phyloP scores from a whole-genome alignment of 1,284 basidiomycete species.

The Tranzscheliella williamsii region DNA sequence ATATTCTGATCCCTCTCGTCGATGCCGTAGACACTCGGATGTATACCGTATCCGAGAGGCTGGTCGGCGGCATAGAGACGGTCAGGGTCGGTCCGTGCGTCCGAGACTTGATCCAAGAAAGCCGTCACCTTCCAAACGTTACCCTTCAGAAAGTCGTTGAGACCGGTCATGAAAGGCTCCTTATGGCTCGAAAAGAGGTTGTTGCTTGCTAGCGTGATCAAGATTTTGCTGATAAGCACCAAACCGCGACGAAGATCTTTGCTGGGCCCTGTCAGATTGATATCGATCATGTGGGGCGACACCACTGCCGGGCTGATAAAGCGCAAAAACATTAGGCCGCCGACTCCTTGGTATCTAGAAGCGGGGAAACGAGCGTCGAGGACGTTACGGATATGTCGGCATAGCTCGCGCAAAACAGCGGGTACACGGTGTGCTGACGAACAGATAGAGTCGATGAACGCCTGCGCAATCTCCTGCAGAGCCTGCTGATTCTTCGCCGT shows the following conservation, averaged over 20 bases:
- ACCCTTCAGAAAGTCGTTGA: slow-evolving; percentile 55
- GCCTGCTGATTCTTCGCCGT: slow-evolving; percentile 44
- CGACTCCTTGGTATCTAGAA: slow-evolving; percentile 54
- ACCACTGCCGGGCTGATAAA: slow-evolving; percentile 57
- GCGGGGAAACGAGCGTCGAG: slow-evolving; percentile 52
- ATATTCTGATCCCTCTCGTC: slow-evolving; percentile 43
- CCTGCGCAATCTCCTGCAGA: slow-evolving; percentile 53
- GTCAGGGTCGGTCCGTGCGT: slow-evolving; percentile 51
- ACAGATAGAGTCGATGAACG: slow-evolving; percentile 55
- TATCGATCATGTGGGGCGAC: slow-evolving; percentile 55
- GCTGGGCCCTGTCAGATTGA: slow-evolving; percentile 48
- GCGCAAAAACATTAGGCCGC: slow-evolving; percentile 55
- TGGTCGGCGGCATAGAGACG: slow-evolving; percentile 53
- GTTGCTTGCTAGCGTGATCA: slow-evolving; percentile 54
- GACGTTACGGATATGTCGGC: slow-evolving; percentile 51
- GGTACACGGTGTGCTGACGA: slow-evolving; percentile 53
- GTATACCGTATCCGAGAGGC: slow-evolving; percentile 53
- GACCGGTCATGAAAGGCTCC: slow-evolving; percentile 53
- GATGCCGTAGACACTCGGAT: slow-evolving; percentile 51
- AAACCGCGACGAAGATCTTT: slow-evolving; percentile 50
- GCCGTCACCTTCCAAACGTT: slow-evolving; percentile 54
- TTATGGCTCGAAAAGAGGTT: slow-evolving; percentile 54
- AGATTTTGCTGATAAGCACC: slow-evolving; percentile 54
- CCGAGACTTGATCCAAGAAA: slow-evolving; percentile 55
- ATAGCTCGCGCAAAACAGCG: slow-evolving; percentile 55